phyloP scores from a whole-genome alignment of 2,329 filamentous ascomycete species.

The Reticulascus tulasneorum region DNA sequence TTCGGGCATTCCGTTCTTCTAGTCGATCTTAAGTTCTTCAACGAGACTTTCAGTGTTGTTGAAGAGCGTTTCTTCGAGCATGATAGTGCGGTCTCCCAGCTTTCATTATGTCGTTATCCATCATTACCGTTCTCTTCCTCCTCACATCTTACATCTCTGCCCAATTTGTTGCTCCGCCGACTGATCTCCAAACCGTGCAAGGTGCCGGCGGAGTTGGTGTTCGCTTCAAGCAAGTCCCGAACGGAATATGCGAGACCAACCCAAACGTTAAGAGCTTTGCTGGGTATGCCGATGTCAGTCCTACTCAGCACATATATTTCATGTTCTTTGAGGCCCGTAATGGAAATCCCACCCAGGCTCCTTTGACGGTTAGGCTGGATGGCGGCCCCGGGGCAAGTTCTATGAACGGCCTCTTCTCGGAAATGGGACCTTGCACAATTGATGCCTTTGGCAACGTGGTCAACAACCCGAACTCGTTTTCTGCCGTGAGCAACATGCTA shows the following conservation, averaged over 20 bases:
- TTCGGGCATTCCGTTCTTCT: too few species aligned
- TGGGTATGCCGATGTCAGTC: conserved; percentile 7
- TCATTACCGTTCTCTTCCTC: too few species aligned
- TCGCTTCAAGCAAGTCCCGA: conserved; percentile 6
- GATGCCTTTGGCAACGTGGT: conserved; percentile 4
- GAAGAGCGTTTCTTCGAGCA: too few species aligned
- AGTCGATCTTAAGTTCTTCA: too few species aligned
- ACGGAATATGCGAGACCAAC: conserved; percentile 6
- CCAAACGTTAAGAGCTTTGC: conserved; percentile 4
- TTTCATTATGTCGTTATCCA: too few species aligned
- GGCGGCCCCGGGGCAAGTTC: conserved; percentile 6
- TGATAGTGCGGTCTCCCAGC: too few species aligned
- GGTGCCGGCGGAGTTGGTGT: conserved; percentile 2
- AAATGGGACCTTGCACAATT: conserved; percentile 6
- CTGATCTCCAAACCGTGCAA: conserved; percentile 1
- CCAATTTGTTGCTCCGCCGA: conserved; percentile 4
- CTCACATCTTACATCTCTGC: background rate
- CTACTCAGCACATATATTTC: conserved; percentile 8
- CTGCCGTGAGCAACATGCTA: conserved; percentile 4
- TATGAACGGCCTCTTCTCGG: conserved; percentile 6
- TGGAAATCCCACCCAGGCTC: conserved; percentile 1
- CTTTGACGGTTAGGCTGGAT: conserved; percentile 6
- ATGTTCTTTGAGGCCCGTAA: conserved; percentile 4
- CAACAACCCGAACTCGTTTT: conserved; percentile 6
- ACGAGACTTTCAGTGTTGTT: too few species aligned